A percentile compares a stretch with the other conserved stretches of the same genome.
Conservation (phyloP, 2,329 filamentous ascomycete species). For the Immersiporthe knoxdaviesiana region DNA sequence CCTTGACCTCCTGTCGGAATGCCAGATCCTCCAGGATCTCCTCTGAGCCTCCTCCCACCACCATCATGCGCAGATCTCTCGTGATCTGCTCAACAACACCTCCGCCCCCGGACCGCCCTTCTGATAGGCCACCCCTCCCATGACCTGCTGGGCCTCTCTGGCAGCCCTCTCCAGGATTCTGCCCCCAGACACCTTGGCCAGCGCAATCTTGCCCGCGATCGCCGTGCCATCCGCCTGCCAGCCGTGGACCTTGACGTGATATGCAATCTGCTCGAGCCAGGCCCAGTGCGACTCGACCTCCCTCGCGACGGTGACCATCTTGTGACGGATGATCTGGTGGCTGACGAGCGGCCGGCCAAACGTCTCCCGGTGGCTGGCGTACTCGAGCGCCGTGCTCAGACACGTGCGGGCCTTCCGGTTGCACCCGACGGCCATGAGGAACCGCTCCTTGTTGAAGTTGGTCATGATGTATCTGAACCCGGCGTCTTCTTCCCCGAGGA, state of each 20-base stretch:
- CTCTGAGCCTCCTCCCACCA: slow-evolving; percentile 54
- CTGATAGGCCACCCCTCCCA: slow-evolving; percentile 53
- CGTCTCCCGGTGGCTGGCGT: slow-evolving; percentile 54
- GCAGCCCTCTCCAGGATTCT: slow-evolving; percentile 50
- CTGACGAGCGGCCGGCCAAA: slow-evolving; percentile 59
- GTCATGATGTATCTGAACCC: slow-evolving; percentile 49
- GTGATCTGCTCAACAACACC: slow-evolving; percentile 52
- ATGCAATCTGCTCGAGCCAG: slow-evolving; percentile 61
- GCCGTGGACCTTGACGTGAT: slow-evolving; percentile 44
- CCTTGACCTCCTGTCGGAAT: slow-evolving; percentile 45
- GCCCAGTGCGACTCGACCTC: slow-evolving; percentile 62
- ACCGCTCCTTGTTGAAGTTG: slow-evolving; percentile 61
- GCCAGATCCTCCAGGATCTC: slow-evolving; percentile 53
- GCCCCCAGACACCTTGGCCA: slow-evolving; percentile 49
- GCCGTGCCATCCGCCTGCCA: slow-evolving; percentile 32
- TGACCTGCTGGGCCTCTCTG: slow-evolving; percentile 53
- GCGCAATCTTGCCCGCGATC: slow-evolving; percentile 34
- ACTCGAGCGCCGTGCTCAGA: slow-evolving; percentile 51
- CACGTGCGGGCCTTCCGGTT: slow-evolving; percentile 61
- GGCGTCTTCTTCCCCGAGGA: slow-evolving; percentile 55
- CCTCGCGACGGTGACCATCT: slow-evolving; percentile 58
- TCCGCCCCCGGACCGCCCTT: slow-evolving; percentile 44
- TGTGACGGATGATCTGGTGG: slow-evolving; percentile 59
- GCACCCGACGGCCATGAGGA: slow-evolving; percentile 56
- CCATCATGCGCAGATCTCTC: slow-evolving; percentile 53